A percentile compares a stretch with the other conserved stretches of the same genome.
These are phyloP conservation scores for Xylaria sp. DNA, from an alignment of 2,329 filamentous ascomycete genomes.

Conservation along the genomic window DNA sequence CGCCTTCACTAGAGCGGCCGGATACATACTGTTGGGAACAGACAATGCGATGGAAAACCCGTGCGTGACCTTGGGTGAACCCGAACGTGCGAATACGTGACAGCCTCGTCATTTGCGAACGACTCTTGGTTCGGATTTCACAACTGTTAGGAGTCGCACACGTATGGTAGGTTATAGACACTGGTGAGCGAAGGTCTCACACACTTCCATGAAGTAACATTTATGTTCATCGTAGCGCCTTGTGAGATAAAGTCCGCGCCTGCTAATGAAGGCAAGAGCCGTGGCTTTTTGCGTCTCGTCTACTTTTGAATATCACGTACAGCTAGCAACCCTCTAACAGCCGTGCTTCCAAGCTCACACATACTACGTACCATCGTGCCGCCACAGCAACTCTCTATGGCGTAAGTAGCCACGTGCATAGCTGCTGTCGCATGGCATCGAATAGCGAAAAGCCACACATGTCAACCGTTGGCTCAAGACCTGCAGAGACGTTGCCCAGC, in stretches of 20 bases:
- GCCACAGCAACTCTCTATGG: neutral
- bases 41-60: neutral
- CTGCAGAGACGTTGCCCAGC: slow-evolving; percentile 6
- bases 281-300: neutral
- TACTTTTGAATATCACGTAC: neutral
- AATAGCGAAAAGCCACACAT: neutral
- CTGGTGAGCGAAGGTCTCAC: neutral
- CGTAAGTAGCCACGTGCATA: neutral
- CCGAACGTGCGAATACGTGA: neutral
- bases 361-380: neutral
- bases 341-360: neutral
- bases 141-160: neutral
- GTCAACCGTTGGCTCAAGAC: neutral
- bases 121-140: neutral
- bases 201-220: neutral
- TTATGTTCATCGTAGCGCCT: neutral
- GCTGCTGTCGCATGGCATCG: neutral
- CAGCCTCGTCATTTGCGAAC: neutral
- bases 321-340: neutral
- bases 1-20: neutral
- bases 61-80: neutral
- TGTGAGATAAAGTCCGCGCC: neutral
- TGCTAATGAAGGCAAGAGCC: neutral
- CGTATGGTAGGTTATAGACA: neutral
- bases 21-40: neutral